A percentile compares a stretch with the other conserved stretches of the same genome.
Conservation (phyloP, 2,329 filamentous ascomycete species). For the Ophiostoma ulmi region DNA sequence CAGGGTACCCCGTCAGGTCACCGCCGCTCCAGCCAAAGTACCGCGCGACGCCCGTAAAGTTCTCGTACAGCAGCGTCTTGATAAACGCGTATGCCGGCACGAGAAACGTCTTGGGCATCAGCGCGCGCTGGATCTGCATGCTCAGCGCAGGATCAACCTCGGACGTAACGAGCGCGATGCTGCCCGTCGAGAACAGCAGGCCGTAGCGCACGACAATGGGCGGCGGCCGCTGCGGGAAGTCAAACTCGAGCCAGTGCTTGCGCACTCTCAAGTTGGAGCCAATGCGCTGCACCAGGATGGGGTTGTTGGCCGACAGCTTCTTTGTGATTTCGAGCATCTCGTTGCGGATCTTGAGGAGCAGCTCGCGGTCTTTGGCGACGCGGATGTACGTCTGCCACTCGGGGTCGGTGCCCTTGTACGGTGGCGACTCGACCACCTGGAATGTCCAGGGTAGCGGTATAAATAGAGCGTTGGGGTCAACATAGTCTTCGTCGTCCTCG, state of each 20-base stretch:
- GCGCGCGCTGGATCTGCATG: slow-evolving; percentile 42
- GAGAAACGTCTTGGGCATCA: slow-evolving; percentile 51
- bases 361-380: slow-evolving; percentile 49
- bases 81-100: slow-evolving; percentile 50
- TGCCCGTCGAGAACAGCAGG: slow-evolving; percentile 21
- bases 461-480: slow-evolving; percentile 40
- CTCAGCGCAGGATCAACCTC: slow-evolving; percentile 26
- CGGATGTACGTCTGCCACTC: slow-evolving; percentile 59
- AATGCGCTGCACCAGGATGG: slow-evolving; percentile 40
- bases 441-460: slow-evolving; percentile 59
- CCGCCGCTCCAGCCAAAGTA: slow-evolving; percentile 40
- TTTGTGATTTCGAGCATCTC: slow-evolving; percentile 41
- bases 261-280: slow-evolving; percentile 47
- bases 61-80: slow-evolving; percentile 44
- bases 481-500: slow-evolving; percentile 11
- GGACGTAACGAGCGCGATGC: slow-evolving; percentile 23
- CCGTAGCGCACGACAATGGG: slow-evolving; percentile 56
- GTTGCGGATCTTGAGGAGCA: slow-evolving; percentile 45
- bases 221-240: slow-evolving; percentile 55
- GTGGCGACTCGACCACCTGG: slow-evolving; percentile 42
- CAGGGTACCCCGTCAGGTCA: slow-evolving; percentile 17
- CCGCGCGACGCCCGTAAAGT: slow-evolving; percentile 41
- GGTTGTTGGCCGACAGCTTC: slow-evolving; percentile 40
- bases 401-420: slow-evolving; percentile 54
- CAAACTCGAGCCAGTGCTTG: slow-evolving; percentile 56